Evolutionary conservation across 2,329 filamentous ascomycete genomes (phyloP).

Genomic region (Malbranchea zuffiana): DNA sequence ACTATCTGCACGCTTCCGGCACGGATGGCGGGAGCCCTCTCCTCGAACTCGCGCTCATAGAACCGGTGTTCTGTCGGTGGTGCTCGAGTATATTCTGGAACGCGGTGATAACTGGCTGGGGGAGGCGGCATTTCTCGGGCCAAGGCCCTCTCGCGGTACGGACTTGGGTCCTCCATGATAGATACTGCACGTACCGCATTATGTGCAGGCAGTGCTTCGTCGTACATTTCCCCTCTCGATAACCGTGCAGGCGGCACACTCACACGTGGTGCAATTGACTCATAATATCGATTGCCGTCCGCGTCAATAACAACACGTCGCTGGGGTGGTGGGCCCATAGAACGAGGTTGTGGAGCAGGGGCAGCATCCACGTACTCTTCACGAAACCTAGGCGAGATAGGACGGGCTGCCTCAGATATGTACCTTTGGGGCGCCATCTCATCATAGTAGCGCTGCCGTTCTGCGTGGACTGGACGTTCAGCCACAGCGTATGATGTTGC

Average conservation of each 20-base stretch:
- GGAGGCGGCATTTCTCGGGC: constrained; percentile 37
- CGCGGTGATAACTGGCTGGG: constrained; percentile 30
- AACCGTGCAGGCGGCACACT: constrained; percentile 24
- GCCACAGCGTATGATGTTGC: constrained; percentile 32
- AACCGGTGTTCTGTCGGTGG: constrained; percentile 22
- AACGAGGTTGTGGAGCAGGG: constrained; percentile 32
- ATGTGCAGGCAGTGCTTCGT: constrained; percentile 23
- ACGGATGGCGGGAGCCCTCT: constrained; percentile 27
- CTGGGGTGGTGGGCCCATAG: constrained; percentile 45
- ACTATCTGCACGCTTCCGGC: constrained; percentile 33
- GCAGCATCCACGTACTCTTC: constrained; percentile 33
- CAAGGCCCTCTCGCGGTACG: constrained; percentile 32
- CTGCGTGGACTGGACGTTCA: constrained; percentile 27
- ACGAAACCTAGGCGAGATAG: constrained; percentile 26
- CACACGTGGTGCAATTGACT: constrained; percentile 36
- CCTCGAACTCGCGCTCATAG: constrained; percentile 25
- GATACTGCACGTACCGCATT: constrained; percentile 31
- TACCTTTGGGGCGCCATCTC: constrained; percentile 24
- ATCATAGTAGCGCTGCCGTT: constrained; percentile 31
- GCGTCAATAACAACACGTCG: constrained; percentile 69
- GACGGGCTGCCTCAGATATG: constrained; percentile 8
- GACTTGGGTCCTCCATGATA: constrained; percentile 34
- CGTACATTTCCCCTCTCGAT: constrained; percentile 25
- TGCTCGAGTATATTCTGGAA: constrained; percentile 28
- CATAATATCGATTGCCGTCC: constrained; percentile 69